Percentiles rank a stretch among this genome's conserved stretches.
Conservation (phyloP, 495 filamentous ascomycete species). For the Xylaria bambusicola region DNA sequence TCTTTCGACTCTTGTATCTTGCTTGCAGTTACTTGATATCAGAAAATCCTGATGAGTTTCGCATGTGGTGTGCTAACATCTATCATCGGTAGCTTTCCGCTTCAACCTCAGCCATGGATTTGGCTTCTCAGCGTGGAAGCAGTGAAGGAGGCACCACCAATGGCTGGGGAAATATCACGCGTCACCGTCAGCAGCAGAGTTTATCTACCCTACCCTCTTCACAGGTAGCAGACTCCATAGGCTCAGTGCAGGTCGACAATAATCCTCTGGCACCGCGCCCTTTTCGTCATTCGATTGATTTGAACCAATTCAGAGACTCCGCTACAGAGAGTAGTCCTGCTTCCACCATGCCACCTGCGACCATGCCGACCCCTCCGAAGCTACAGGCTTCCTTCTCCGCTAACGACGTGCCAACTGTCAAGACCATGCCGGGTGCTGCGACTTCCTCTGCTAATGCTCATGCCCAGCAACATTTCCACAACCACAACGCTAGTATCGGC, state of each 20-base stretch:
- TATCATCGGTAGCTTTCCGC: conserved; percentile 62
- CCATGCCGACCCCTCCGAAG: conserved; percentile 61
- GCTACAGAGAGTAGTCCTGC: conserved; percentile 29
- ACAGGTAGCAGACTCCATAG: conserved; percentile 33
- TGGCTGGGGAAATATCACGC: conserved; percentile 66
- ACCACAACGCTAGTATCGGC: conserved; percentile 79
- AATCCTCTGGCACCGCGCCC: conserved; percentile 47
- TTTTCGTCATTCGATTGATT: conserved; percentile 58
- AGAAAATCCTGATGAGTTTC: too few relatives aligned
- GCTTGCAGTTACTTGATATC: background rate
- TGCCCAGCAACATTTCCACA: conserved; percentile 76
- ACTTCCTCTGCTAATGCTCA: conserved; percentile 55
- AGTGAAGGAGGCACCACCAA: conserved; percentile 54
- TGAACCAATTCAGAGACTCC: conserved; percentile 44
- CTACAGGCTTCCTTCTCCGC: conserved; percentile 88
- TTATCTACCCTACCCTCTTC: conserved; percentile 65
- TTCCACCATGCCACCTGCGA: conserved; percentile 39
- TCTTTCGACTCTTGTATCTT: background rate
- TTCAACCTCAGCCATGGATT: conserved; percentile 78
- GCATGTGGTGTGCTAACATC: background rate
- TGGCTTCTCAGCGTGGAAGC: conserved; percentile 71
- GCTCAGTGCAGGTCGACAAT: conserved; percentile 32
- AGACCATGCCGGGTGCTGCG: conserved; percentile 44
- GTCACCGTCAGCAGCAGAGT: conserved; percentile 81
- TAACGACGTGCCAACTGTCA: conserved; percentile 85